Percentiles rank a stretch among this genome's conserved stretches.
These are phyloP conservation scores for Dioszegia aurantiaca DNA, from an alignment of 768 basidiomycete genomes.

Conservation along the genomic window DNA sequence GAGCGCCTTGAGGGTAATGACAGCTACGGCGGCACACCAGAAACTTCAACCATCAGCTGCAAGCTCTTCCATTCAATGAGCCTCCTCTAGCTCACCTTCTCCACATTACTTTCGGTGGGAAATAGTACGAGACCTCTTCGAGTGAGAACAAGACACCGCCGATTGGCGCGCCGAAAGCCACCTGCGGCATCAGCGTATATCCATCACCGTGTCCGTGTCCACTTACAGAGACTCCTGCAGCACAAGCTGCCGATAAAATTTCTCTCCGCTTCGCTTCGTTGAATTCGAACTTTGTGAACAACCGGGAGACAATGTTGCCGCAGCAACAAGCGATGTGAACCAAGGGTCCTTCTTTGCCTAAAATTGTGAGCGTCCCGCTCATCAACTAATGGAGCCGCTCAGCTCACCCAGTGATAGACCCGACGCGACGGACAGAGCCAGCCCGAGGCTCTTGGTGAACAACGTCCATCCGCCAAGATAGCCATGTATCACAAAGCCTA, in stretches of 20 bases:
- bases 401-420: conserved; percentile 74
- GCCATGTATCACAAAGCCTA: conserved; percentile 92
- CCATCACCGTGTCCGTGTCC: background rate
- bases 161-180: conserved; percentile 94
- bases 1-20: conserved; percentile 72
- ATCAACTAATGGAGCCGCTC: no score
- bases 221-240: conserved; percentile 80
- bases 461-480: conserved; percentile 88
- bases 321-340: conserved; percentile 91
- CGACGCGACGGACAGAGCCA: conserved; percentile 86
- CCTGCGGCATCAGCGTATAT: conserved; percentile 48
- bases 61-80: background rate
- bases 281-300: conserved; percentile 82
- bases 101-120: conserved; percentile 95
- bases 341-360: conserved; percentile 80
- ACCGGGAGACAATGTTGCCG: conserved; percentile 86
- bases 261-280: conserved; percentile 97
- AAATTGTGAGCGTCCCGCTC: background rate
- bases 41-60: conserved; percentile 60
- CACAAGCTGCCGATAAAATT: conserved; percentile 90
- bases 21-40: conserved; percentile 81
- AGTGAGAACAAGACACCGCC: conserved; percentile 61
- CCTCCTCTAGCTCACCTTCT: conserved; percentile 61
- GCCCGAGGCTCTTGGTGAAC: conserved; percentile 82
- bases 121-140: conserved; percentile 95